phyloP scores from a whole-genome alignment of 257 asterid species.

The Solanum rostratum region DNA sequence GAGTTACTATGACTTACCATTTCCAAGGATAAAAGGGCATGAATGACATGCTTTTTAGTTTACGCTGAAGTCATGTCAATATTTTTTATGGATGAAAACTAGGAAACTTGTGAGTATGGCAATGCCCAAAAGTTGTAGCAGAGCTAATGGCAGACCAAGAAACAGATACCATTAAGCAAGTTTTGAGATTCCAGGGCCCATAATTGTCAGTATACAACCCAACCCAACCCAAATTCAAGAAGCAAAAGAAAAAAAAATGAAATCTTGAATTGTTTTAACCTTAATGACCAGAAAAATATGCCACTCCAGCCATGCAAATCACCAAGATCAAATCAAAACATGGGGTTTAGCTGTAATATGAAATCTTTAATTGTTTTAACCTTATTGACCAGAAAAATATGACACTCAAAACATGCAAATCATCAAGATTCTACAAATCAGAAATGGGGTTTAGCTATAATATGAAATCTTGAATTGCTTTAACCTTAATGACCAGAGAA shows the following conservation, averaged over 20 bases:
- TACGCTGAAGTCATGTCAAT: neutral
- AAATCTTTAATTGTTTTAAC: neutral
- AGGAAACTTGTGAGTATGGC: neutral
- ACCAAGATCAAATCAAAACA: neutral
- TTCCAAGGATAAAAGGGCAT: slow-evolving; percentile 1
- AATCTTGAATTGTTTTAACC: neutral
- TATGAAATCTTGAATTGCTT: neutral
- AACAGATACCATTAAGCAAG: neutral
- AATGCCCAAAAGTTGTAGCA: neutral
- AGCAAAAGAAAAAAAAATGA: neutral
- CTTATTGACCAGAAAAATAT: neutral
- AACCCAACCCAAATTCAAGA: neutral
- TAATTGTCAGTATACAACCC: neutral
- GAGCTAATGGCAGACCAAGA: neutral
- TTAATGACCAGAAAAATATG: neutral
- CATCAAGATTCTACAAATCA: neutral
- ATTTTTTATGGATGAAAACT: neutral
- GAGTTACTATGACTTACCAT: slow-evolving; percentile 31
- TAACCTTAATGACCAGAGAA: too few species aligned
- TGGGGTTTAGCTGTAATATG: neutral
- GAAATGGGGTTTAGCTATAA: neutral
- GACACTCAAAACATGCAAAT: neutral
- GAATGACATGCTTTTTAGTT: neutral
- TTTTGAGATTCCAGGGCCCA: neutral
- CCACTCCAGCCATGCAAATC: neutral